Evolutionary conservation across 352 stramenopile species (phyloP).

Genomic region (Elongisporangium anandrum): DNA sequence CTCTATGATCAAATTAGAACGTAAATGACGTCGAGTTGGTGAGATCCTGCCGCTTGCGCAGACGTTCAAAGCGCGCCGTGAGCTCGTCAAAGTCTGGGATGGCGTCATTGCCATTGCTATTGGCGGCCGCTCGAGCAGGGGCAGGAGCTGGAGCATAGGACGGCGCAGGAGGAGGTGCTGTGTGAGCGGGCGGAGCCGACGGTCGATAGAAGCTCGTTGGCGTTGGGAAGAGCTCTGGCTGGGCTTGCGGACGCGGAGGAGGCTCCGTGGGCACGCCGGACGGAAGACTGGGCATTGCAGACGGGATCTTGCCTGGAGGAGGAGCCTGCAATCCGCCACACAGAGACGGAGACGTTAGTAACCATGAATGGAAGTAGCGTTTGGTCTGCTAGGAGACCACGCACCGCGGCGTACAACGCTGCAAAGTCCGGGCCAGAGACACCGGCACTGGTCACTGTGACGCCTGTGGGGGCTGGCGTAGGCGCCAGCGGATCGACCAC

Average conservation of each 20-base stretch:
- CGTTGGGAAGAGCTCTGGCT: not conserved
- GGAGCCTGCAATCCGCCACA: slow-evolving; percentile 42
- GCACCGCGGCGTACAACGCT: slow-evolving; percentile 61
- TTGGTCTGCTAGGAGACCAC: slow-evolving; percentile 2
- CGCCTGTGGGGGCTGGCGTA: slow-evolving; percentile 87
- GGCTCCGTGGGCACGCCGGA: slow-evolving; percentile 16
- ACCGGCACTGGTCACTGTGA: slow-evolving; percentile 67
- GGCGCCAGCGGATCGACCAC: slow-evolving; percentile 79
- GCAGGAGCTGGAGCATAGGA: slow-evolving; percentile 3
- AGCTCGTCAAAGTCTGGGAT: slow-evolving; percentile 92
- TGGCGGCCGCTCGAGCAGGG: too few species aligned
- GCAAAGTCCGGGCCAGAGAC: slow-evolving; percentile 85
- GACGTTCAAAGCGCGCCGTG: slow-evolving; percentile 88
- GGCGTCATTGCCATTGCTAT: slow-evolving; percentile 22
- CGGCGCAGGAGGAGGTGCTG: slow-evolving; percentile 1
- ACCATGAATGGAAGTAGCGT: slow-evolving; percentile 3
- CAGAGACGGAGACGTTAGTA: not conserved
- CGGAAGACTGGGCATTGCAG: slow-evolving; percentile 36
- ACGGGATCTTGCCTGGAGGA: slow-evolving; percentile 34
- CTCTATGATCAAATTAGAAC: slow-evolving; percentile 29
- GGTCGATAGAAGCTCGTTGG: slow-evolving; percentile 13
- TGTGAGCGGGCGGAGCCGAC: not conserved
- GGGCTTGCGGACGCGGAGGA: not conserved
- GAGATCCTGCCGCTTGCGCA: slow-evolving; percentile 74
- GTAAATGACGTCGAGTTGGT: slow-evolving; percentile 59